These are phyloP conservation scores for Erysimum cheiranthoides DNA, from an alignment of 345 rosid species.

Conservation along the genomic window DNA sequence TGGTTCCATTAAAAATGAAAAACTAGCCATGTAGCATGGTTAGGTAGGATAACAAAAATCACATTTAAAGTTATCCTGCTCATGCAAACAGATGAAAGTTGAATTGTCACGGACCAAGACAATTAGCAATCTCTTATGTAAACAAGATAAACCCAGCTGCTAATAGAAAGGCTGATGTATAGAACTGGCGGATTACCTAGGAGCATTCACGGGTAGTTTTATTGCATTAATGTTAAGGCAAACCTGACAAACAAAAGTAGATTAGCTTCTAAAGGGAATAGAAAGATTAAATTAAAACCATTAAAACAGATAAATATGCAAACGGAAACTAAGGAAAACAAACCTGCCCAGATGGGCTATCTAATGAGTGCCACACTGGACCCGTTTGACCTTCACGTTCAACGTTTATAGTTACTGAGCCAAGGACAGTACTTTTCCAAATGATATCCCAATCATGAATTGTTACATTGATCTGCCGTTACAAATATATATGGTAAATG, in stretches of 20 bases:
- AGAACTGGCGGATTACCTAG: constrained; percentile 60
- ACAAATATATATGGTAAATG: constrained; percentile 10
- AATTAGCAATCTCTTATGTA: background rate
- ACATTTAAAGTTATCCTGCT: background rate
- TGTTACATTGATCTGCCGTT: constrained; percentile 80
- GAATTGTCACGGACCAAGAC: constrained; percentile 15
- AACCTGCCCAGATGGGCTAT: constrained; percentile 96
- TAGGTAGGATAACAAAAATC: background rate
- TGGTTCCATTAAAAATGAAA: constrained; percentile 6
- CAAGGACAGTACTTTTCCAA: constrained; percentile 98
- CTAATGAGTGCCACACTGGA: constrained; percentile 87
- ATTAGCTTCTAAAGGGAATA: constrained; percentile 32
- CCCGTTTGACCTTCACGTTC: constrained; percentile 92
- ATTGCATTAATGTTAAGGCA: constrained; percentile 85
- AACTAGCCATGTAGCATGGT: constrained; percentile 16
- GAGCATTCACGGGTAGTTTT: constrained; percentile 62
- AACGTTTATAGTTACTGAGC: constrained; percentile 85
- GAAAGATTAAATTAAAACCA: background rate
- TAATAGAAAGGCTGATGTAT: constrained; percentile 11
- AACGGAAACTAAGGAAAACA: constrained; percentile 33
- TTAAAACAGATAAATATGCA: background rate
- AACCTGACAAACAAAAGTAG: constrained; percentile 61
- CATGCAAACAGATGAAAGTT: constrained; percentile 9
- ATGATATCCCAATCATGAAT: constrained; percentile 99
- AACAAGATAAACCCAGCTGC: constrained; percentile 3